Conservation (phyloP, 2,329 filamentous ascomycete genomes). For the Pseudogymnoascus sp. region DNA sequence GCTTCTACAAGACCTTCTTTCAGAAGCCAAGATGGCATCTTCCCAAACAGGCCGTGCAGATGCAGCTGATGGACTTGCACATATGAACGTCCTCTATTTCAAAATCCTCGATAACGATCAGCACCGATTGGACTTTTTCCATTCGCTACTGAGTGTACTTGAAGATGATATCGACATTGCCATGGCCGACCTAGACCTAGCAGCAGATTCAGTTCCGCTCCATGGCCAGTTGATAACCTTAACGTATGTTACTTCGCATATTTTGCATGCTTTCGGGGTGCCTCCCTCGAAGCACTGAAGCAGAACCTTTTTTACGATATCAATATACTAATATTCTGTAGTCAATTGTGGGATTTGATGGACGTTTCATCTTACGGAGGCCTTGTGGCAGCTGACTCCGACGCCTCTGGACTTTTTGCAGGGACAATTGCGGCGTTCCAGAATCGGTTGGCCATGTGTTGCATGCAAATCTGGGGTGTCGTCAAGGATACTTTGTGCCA, state of each 20-base stretch:
- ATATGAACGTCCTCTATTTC: slow-evolving; percentile 63
- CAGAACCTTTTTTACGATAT: background rate
- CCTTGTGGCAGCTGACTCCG: slow-evolving; percentile 13
- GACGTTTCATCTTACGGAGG: slow-evolving; percentile 6
- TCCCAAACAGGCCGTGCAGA: slow-evolving; percentile 73
- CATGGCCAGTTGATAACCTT: slow-evolving; percentile 64
- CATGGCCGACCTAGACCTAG: slow-evolving; percentile 54
- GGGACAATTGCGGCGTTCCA: slow-evolving; percentile 30
- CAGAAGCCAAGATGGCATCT: slow-evolving; percentile 48
- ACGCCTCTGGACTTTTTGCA: background rate
- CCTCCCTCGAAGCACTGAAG: background rate
- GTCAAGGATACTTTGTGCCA: slow-evolving; percentile 77
- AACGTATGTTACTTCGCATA: slow-evolving; percentile 35
- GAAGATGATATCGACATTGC: slow-evolving; percentile 57
- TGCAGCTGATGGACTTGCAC: slow-evolving; percentile 83
- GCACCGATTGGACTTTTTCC: slow-evolving; percentile 43
- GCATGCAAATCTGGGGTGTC: slow-evolving; percentile 64
- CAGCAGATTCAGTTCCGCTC: slow-evolving; percentile 57
- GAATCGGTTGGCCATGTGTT: slow-evolving; percentile 48
- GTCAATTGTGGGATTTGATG: slow-evolving; percentile 9
- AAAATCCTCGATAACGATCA: slow-evolving; percentile 41
- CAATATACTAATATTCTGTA: background rate
- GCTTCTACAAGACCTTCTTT: slow-evolving; percentile 40
- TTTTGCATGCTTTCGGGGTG: background rate
- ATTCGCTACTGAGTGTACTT: slow-evolving; percentile 50